Evolutionary conservation across 2,329 filamentous ascomycete species (phyloP), one percentile per base, ranked within the genome.

Genomic region (Paraphoma sp.): DNA sequence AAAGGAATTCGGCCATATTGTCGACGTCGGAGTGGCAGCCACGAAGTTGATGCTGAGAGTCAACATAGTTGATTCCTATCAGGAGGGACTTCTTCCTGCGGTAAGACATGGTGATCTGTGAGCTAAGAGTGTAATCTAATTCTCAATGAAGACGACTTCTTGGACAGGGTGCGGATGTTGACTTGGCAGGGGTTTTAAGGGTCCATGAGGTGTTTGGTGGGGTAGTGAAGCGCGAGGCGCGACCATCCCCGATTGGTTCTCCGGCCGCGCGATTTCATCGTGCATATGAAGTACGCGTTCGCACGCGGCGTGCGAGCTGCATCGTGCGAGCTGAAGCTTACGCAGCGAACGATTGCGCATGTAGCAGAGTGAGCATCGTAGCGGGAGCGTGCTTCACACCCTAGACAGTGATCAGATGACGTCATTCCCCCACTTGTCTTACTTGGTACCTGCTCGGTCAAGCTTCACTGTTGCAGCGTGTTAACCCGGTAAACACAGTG

Each of bases 31-130:
- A 73, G 59, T 82, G 79, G 60, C 82, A 84, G 53, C 82, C 82
- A 54, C 77, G 72, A 2, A 84, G 73, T 28, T 71, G 70, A 52
- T 83, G 79, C n/a, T 71, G 40, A 42, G 74, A 76, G 60, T 78
- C 78, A 16, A 73, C 71, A 60, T 83, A 83, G 67, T 84, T 84
- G 68, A 84, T 84, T 14, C 83, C 82, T 46, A 84, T 83, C 45
- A 85, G 76, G 12, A 84, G 79, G 11, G 80, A 79, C 66, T 84
- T 84, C 54, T 74, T 76, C 36, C 70, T 59, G 46, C 53, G 68
- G 53, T 65, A 52, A 4, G 67, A 56, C 67, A 69, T 69, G 16
- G 17, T 52, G 40, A 29, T 3, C 23, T 23, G 23, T 5, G 23
- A 23, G 2, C 23, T 5, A 5, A 23, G 23, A 23, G 2, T 23